Evolutionary conservation across 2,329 filamentous ascomycete genomes (phyloP).

Genomic region (Penicillium palitans): DNA sequence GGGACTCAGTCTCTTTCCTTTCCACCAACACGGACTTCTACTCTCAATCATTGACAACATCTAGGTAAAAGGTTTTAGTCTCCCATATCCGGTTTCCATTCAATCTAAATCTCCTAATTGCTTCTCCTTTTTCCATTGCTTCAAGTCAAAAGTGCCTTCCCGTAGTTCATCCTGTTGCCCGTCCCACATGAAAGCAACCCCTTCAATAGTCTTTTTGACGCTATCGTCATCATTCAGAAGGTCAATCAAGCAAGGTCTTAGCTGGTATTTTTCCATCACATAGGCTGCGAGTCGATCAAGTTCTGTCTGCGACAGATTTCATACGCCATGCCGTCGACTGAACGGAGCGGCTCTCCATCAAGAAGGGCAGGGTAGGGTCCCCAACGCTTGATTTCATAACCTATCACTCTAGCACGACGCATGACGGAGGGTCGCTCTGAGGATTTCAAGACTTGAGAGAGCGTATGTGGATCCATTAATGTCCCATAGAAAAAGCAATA

Average conservation of each 20-base stretch:
- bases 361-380: conserved; percentile 14
- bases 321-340: conserved; percentile 13
- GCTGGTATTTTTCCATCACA: conserved; percentile 13
- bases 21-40: too few relatives aligned
- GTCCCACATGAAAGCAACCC: conserved; percentile 16
- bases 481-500: conserved; percentile 14
- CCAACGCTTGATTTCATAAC: conserved; percentile 12
- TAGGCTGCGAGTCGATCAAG: conserved; percentile 18
- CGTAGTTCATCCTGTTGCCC: conserved; percentile 14
- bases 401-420: conserved; percentile 11
- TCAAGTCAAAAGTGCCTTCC: conserved; percentile 14
- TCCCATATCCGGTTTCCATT: not conserved
- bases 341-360: not conserved
- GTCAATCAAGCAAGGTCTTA: conserved; percentile 10
- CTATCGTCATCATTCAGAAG: conserved; percentile 7
- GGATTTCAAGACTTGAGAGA: conserved; percentile 5
- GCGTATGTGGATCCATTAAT: conserved; percentile 13
- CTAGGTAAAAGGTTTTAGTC: not conserved
- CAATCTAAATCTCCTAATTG: not conserved
- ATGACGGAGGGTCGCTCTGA: not conserved
- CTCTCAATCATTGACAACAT: too few relatives aligned
- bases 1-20: too few relatives aligned
- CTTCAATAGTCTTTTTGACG: conserved; percentile 2
- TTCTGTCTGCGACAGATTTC: conserved; percentile 8
- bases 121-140: conserved; percentile 11